These are phyloP conservation scores for Tetrahymena malaccensis DNA, from an alignment of 73 alveolate genomes.

Conservation along the genomic window DNA sequence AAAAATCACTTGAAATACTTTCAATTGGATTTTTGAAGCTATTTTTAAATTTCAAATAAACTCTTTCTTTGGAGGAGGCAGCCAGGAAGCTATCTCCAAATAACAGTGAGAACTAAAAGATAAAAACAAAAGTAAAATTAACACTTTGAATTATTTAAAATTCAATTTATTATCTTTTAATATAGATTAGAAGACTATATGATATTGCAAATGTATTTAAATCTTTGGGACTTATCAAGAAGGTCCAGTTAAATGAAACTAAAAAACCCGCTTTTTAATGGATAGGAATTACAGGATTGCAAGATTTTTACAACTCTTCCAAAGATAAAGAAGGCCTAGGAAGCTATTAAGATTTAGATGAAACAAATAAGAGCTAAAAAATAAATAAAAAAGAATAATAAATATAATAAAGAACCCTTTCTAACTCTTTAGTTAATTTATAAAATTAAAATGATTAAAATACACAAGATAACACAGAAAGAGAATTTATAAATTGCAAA, in stretches of 20 bases:
- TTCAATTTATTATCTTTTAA: not conserved
- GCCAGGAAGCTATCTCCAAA: constrained; percentile 49
- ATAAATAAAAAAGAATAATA: not conserved
- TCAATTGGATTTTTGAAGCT: constrained; percentile 53
- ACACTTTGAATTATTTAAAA: not conserved
- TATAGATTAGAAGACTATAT: constrained; percentile 51
- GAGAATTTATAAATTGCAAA: not conserved
- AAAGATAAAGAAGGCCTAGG: not conserved
- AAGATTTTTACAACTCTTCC: not conserved
- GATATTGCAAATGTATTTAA: constrained; percentile 74
- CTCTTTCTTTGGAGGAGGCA: constrained; percentile 71
- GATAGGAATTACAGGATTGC: constrained; percentile 62
- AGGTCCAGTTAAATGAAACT: constrained; percentile 40
- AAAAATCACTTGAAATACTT: constrained; percentile 61
- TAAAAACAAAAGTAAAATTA: constrained; percentile 48
- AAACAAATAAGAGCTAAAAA: not conserved
- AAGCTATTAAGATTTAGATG: not conserved
- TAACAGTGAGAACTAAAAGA: constrained; percentile 41
- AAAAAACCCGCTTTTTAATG: constrained; percentile 76
- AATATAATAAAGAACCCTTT: not conserved
- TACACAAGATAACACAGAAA: not conserved
- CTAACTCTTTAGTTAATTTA: not conserved
- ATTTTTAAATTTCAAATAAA: constrained; percentile 37
- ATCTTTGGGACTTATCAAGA: constrained; percentile 58
- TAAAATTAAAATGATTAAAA: not conserved